Base-by-base conservation (phyloP, 1,284 basidiomycete species). In the Phellopilus nigrolimitatus region DNA sequence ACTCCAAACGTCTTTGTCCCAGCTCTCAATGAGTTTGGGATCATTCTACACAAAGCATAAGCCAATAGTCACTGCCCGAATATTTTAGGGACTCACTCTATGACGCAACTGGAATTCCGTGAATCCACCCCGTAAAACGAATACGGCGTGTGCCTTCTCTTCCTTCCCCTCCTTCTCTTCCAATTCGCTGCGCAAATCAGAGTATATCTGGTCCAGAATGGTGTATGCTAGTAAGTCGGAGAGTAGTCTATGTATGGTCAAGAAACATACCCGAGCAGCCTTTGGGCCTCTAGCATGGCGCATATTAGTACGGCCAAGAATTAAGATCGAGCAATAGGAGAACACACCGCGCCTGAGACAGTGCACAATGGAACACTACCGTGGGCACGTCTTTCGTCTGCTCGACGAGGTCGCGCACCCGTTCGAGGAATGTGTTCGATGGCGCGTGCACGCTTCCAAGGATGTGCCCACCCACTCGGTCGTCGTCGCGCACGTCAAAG, bases 401-500 rank as follows among this genome's bases (percentile, higher is more conserved):
- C 60, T 71, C 67, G 27, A 88, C 73, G 27, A 90, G 72, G 2
- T 69, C 64, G 60, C 83, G 72, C 21, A 88, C 78, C 24, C 68
- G 72, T 43, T 66, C 65, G 25, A 75, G 64, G 64, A 89, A 88
- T 39, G 72, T 70, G 27, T 64, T 56, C 9, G 84, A 86, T 1
- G 88, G 88, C 31, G 74, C 64, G 60, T 86, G 79, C 52, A 77
- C 62, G 42, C 78, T 73, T 54, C 76, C 73, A 57, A 75, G 77
- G 62, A 91, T 88, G 63, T 91, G 84, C 27, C 88, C 88, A 57
- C 88, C 88, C 15, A 64, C 69, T 64, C 74, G 85, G 59, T 91
- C 88, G 53, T 82, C 78, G 62, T 89, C 88, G 13, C 88, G 80
- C 28, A 91, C 88, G 63, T 91, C 88, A 34, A 91, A 74, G 36